Evolutionary conservation across 2,329 filamentous ascomycete genomes (phyloP), one percentile per base, ranked within the genome.

Genomic region (Colletotrichum graminicola): DNA sequence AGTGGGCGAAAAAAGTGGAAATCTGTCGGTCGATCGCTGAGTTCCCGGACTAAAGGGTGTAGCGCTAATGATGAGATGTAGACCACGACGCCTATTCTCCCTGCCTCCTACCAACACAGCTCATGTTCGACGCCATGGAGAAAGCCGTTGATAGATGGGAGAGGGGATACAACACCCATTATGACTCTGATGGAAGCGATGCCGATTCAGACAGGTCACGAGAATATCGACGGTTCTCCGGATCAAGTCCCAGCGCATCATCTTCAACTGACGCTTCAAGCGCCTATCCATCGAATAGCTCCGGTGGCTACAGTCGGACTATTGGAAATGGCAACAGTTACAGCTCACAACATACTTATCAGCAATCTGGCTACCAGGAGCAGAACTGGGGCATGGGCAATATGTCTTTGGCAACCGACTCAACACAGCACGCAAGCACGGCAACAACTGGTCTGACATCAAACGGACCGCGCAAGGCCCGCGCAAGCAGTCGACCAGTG

Each of bases 121-220:
- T 72, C 60, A 72, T 72, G 69, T 72, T 72, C 5, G 69, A 72
- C 1, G 69, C 69, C 1, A 72, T 72, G 69, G 65, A 69, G 12
- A 72, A 63, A 32, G 69, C 69, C 1, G 69, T 72, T 14, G 69
- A 72, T 32, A 29, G 69, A 34, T 72, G 69, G 69, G 69, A 72
- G 29, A 69, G 69, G 21, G 69, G 69, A 0, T 72, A 72, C 32
- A 66, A 60, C 1, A 60, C 69, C 0, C 65, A 69, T 21, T 72
- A 72, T 34, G 69, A 72, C 54, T 72, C 69, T 2, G 69, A 72
- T 23, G 69, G 69, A 10, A 72, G 69, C 18, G 69, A 72, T 23
- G 65, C 69, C 23, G 69, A 72, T 26, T 72, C 69, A 10, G 69
- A 72, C 21, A 45, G 54, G 16, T 72, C 69, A 3, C 59, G 69